Conservation (phyloP, 768 basidiomycete genomes). For the Macrolepiota fuliginosa region DNA sequence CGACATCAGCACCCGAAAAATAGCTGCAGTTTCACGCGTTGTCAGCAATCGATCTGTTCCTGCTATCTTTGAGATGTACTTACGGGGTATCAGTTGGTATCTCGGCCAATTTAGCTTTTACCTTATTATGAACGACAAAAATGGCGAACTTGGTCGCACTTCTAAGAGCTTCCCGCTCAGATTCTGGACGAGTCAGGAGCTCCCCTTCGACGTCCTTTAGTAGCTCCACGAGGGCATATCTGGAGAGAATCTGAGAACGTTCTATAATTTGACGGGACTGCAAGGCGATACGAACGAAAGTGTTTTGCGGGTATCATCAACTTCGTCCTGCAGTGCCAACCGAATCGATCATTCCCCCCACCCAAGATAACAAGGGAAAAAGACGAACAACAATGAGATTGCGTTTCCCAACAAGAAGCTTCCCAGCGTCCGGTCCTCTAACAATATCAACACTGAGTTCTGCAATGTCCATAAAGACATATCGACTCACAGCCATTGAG, state of each 20-base stretch:
- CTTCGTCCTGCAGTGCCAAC: constrained; percentile 62
- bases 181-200: constrained; percentile 60
- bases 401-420: constrained; percentile 73
- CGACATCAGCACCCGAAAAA: constrained; percentile 77
- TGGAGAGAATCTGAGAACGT: constrained; percentile 24
- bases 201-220: constrained; percentile 83
- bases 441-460: not conserved
- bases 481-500: constrained; percentile 87
- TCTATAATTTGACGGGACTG: not conserved
- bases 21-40: constrained; percentile 44
- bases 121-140: constrained; percentile 95
- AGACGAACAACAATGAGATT: constrained; percentile 77
- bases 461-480: constrained; percentile 9
- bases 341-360: not conserved
- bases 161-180: constrained; percentile 67
- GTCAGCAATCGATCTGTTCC: constrained; percentile 1
- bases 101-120: constrained; percentile 78
- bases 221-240: constrained; percentile 89
- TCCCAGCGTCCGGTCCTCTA: constrained; percentile 65
- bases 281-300: constrained; percentile 53
- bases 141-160: constrained; percentile 78
- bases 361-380: not conserved
- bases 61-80: constrained; percentile 20
- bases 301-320: constrained; percentile 88
- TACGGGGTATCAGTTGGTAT: constrained; percentile 69